Conservation (phyloP, 1,284 basidiomycete species). For the Pyrrhoderma noxium region DNA sequence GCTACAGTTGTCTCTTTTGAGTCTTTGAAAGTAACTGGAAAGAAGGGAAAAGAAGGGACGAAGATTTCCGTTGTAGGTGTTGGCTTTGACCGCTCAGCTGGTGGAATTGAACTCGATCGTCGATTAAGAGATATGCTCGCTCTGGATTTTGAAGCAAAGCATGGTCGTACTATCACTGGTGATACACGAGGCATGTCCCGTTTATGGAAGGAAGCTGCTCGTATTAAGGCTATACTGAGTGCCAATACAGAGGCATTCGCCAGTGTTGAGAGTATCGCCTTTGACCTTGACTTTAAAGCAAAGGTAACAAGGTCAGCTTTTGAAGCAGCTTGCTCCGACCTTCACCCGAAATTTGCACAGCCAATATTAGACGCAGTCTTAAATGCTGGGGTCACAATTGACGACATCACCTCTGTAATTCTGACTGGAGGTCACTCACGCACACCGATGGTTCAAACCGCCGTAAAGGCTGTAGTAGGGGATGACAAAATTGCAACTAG, state of each 20-base stretch:
- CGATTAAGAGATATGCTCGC: slow-evolving; percentile 79
- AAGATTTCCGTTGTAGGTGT: slow-evolving; percentile 72
- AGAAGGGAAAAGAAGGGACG: slow-evolving; percentile 53
- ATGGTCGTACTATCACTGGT: slow-evolving; percentile 54
- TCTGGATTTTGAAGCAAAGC: slow-evolving; percentile 65
- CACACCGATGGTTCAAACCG: slow-evolving; percentile 86
- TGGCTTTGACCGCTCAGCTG: slow-evolving; percentile 73
- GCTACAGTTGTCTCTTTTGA: slow-evolving; percentile 84
- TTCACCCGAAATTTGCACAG: slow-evolving; percentile 54
- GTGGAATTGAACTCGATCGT: slow-evolving; percentile 81
- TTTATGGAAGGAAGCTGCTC: slow-evolving; percentile 86
- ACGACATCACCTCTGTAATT: slow-evolving; percentile 82
- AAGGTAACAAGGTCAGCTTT: slow-evolving; percentile 73
- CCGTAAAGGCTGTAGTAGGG: slow-evolving; percentile 71
- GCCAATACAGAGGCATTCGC: slow-evolving; percentile 81
- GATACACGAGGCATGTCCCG: slow-evolving; percentile 89
- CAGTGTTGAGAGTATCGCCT: slow-evolving; percentile 80
- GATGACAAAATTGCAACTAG: slow-evolving; percentile 84
- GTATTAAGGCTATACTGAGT: slow-evolving; percentile 90
- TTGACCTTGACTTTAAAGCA: slow-evolving; percentile 86
- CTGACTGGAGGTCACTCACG: slow-evolving; percentile 86
- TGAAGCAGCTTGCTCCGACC: slow-evolving; percentile 63
- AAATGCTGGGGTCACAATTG: slow-evolving; percentile 52
- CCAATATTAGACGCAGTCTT: slow-evolving; percentile 77
- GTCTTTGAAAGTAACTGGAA: slow-evolving; percentile 40